Percentiles rank a stretch among this genome's conserved stretches.
These are phyloP conservation scores for Artemisia argyi DNA, from an alignment of 129 eudicot genomes.

Conservation along the genomic window DNA sequence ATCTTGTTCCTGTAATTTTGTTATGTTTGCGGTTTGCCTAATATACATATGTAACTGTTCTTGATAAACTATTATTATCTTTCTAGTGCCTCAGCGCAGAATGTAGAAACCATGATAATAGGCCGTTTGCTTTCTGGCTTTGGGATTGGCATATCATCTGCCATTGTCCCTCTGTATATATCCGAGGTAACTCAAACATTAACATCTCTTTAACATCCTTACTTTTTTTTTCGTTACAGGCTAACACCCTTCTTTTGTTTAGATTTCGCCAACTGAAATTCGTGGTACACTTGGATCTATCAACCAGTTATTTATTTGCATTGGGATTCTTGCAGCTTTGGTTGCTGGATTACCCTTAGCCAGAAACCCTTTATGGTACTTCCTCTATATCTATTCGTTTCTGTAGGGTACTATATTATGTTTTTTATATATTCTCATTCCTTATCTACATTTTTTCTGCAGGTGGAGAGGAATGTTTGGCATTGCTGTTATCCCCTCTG, in stretches of 20 bases:
- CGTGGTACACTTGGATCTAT: conserved; percentile 97
- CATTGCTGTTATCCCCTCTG: conserved; percentile 76
- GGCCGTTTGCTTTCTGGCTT: conserved; percentile 92
- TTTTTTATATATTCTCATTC: not conserved
- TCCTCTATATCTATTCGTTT: conserved; percentile 4
- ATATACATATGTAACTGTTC: not conserved
- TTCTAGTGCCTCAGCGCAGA: conserved; percentile 73
- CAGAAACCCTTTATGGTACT: conserved; percentile 64
- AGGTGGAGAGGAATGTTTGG: conserved; percentile 99
- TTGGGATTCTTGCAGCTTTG: conserved; percentile 90
- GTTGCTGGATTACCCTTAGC: conserved; percentile 91
- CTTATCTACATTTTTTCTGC: conserved; percentile 18
- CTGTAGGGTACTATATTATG: not conserved
- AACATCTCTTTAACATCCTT: not conserved
- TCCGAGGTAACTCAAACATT: conserved; percentile 67
- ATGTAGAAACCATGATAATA: conserved; percentile 67
- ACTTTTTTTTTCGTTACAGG: conserved; percentile 10
- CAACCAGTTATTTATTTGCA: conserved; percentile 86
- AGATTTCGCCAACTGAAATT: conserved; percentile 98
- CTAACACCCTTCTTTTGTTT: conserved; percentile 26
- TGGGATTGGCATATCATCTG: conserved; percentile 97
- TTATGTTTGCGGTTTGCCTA: not conserved
- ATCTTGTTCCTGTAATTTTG: not conserved
- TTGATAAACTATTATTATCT: conserved; percentile 17
- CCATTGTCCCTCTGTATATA: conserved; percentile 91